These are phyloP conservation scores for Ogataea angusta DNA, from an alignment of 805 yeast species.

Conservation along the genomic window DNA sequence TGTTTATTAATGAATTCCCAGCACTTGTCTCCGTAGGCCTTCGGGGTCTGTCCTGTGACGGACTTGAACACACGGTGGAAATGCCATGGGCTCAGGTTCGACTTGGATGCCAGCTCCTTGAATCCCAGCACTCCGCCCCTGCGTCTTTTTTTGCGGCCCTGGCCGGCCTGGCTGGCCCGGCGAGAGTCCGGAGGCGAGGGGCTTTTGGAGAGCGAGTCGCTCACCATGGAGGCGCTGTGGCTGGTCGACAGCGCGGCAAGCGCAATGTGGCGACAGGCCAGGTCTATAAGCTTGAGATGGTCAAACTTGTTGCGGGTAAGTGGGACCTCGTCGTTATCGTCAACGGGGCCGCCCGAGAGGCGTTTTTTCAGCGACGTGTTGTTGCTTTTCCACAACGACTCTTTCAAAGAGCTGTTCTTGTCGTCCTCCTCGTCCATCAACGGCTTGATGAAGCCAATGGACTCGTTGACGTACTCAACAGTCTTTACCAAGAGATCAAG, in stretches of 20 bases:
- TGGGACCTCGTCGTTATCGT: slow-evolving; percentile 20
- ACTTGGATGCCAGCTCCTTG: slow-evolving; percentile 82
- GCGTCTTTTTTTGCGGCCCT: slow-evolving; percentile 47
- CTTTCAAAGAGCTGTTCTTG: slow-evolving; percentile 28
- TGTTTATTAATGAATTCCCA: slow-evolving; percentile 51
- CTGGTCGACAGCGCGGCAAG: slow-evolving; percentile 54
- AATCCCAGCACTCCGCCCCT: slow-evolving; percentile 80
- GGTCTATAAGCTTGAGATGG: slow-evolving; percentile 64
- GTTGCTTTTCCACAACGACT: slow-evolving; percentile 13
- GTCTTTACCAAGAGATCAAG: slow-evolving; percentile 44
- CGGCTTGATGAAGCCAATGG: slow-evolving; percentile 57
- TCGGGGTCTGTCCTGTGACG: slow-evolving; percentile 83
- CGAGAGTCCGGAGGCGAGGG: slow-evolving; percentile 10
- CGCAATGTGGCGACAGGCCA: slow-evolving; percentile 82
- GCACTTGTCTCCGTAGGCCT: slow-evolving; percentile 84
- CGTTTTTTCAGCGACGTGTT: slow-evolving; percentile 16
- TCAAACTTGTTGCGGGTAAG: slow-evolving; percentile 61
- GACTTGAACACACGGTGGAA: slow-evolving; percentile 87
- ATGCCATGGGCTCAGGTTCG: slow-evolving; percentile 87
- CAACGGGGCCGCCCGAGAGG: slow-evolving; percentile 22
- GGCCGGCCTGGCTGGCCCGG: slow-evolving; percentile 11
- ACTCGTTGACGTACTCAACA: slow-evolving; percentile 51
- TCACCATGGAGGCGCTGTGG: slow-evolving; percentile 11
- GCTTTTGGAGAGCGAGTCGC: slow-evolving; percentile 2
- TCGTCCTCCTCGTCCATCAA: slow-evolving; percentile 45